Percentiles rank a stretch among this genome's conserved stretches.
These are phyloP conservation scores for Kalmusia sp. DNA, from an alignment of 2,329 filamentous ascomycete genomes.

Conservation along the genomic window DNA sequence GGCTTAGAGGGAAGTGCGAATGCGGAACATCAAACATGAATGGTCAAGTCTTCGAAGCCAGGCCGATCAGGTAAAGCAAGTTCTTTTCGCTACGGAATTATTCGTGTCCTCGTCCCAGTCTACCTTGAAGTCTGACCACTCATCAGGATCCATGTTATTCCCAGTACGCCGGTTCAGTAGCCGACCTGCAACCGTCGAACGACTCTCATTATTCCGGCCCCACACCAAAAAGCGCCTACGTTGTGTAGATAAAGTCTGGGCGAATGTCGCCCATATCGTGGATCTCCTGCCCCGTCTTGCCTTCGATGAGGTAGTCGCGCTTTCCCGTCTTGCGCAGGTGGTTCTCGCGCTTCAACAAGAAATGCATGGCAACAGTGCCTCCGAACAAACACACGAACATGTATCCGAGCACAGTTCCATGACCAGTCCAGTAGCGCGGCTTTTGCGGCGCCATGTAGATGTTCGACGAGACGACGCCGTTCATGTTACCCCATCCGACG, in stretches of 20 bases:
- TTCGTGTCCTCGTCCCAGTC: neutral
- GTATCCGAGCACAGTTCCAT: slow-evolving; percentile 77
- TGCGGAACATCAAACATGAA: neutral
- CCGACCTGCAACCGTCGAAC: neutral
- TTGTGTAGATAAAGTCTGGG: slow-evolving; percentile 73
- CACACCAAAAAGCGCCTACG: slow-evolving; percentile 46
- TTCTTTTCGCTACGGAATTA: neutral
- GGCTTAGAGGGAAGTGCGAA: neutral
- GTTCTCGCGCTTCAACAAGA: slow-evolving; percentile 73
- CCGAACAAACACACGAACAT: slow-evolving; percentile 73
- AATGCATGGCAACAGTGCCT: slow-evolving; percentile 71
- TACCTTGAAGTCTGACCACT: neutral
- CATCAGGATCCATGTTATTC: neutral
- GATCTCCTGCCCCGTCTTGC: slow-evolving; percentile 69
- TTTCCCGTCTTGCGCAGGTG: slow-evolving; percentile 67
- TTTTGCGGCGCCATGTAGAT: slow-evolving; percentile 70
- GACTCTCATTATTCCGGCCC: neutral
- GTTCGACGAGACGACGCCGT: slow-evolving; percentile 84
- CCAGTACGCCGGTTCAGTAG: neutral
- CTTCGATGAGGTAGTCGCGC: slow-evolving; percentile 71
- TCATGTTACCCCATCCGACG: slow-evolving; percentile 90
- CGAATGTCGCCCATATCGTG: slow-evolving; percentile 72
- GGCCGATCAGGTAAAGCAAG: neutral
- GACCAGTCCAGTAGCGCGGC: slow-evolving; percentile 75
- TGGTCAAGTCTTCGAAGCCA: too few relatives aligned